Evolutionary conservation across 768 basidiomycete species (phyloP).

Genomic region (Symmetrospora coprosmae): DNA sequence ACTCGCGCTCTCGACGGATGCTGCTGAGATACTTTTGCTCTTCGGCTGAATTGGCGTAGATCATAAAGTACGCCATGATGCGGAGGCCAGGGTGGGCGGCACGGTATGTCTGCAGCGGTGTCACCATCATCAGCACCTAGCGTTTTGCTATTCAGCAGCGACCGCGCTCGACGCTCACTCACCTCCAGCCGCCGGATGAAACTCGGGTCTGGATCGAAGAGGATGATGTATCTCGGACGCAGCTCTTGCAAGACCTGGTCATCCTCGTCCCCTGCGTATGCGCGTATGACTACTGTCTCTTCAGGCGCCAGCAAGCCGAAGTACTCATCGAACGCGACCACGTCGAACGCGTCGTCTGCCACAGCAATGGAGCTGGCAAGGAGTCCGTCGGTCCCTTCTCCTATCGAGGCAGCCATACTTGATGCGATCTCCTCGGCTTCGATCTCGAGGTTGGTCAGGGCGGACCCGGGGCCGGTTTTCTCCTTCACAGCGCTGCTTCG

Average conservation of each 20-base stretch:
- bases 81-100: slow-evolving; percentile 66
- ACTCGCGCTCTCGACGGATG: slow-evolving; percentile 77
- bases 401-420: not conserved
- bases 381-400: slow-evolving; percentile 12
- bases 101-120: slow-evolving; percentile 64
- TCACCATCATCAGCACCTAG: slow-evolving; percentile 21
- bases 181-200: slow-evolving; percentile 88
- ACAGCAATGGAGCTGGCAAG: slow-evolving; percentile 12
- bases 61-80: slow-evolving; percentile 84
- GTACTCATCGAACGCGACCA: slow-evolving; percentile 53
- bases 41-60: slow-evolving; percentile 83
- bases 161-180: slow-evolving; percentile 27
- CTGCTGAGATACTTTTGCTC: slow-evolving; percentile 88
- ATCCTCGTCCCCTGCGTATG: slow-evolving; percentile 84
- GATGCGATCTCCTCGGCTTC: slow-evolving; percentile 44
- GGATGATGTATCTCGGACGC: slow-evolving; percentile 77
- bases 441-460: slow-evolving; percentile 27
- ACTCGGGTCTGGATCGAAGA: slow-evolving; percentile 88
- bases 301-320: slow-evolving; percentile 68
- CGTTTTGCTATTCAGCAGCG: not conserved
- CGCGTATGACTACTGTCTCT: slow-evolving; percentile 67
- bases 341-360: slow-evolving; percentile 29
- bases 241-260: slow-evolving; percentile 76
- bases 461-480: slow-evolving; percentile 24
- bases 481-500: slow-evolving; percentile 13